Evolutionary conservation across 192 early-diverging fungal species (phyloP).

Genomic region (Coemansia sp.): DNA sequence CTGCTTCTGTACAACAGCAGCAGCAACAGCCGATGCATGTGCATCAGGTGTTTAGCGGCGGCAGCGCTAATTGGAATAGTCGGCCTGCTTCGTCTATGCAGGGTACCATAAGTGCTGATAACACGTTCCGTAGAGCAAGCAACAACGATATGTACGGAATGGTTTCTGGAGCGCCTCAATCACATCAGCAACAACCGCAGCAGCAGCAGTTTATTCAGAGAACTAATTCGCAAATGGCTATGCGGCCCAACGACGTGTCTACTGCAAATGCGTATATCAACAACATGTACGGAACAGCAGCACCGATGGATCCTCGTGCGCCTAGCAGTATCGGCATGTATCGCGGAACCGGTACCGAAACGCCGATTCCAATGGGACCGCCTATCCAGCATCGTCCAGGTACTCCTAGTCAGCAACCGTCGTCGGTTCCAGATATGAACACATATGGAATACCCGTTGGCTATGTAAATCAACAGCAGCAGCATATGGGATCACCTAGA

Average conservation of each 20-base stretch:
- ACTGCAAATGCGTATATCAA: constrained; percentile 4
- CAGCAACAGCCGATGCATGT: constrained; percentile 10
- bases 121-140: constrained; percentile 38
- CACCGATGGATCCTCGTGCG: constrained; percentile 6
- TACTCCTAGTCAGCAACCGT: constrained; percentile 17
- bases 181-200: constrained; percentile 8
- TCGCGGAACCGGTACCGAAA: constrained; percentile 1
- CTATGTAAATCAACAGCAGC: not conserved
- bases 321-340: constrained; percentile 22
- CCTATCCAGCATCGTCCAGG: constrained; percentile 16
- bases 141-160: constrained; percentile 50
- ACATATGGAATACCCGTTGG: not conserved
- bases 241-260: constrained; percentile 8
- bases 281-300: constrained; percentile 1
- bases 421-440: constrained; percentile 8
- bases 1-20: too few relatives aligned
- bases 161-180: constrained; percentile 7
- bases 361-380: not conserved
- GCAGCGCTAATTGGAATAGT: constrained; percentile 24
- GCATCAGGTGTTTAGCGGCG: constrained; percentile 18
- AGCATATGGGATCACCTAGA: constrained; percentile 37
- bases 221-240: constrained; percentile 21
- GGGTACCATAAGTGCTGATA: constrained; percentile 14
- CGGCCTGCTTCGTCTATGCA: constrained; percentile 50
- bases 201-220: constrained; percentile 28